Evolutionary conservation across 2,329 filamentous ascomycete genomes (phyloP), one percentile per base, ranked within the genome.

Genomic region (Dactylonectria macrodidyma): DNA sequence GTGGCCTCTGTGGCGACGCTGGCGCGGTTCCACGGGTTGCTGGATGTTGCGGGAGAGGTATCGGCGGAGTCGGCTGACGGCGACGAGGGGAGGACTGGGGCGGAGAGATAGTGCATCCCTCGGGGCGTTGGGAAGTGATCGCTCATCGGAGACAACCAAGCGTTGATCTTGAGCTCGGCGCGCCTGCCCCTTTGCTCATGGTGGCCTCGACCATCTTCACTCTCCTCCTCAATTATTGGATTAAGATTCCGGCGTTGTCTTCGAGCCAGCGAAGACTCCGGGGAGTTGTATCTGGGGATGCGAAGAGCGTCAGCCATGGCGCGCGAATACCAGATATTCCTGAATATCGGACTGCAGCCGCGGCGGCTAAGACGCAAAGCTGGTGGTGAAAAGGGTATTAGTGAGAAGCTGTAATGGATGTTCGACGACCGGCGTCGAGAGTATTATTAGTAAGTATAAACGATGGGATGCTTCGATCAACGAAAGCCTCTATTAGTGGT

Each of bases 101-200:
- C 90, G 46, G 90, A 84, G 77, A 92, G 86, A 77, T 90, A 91
- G 79, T 92, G 85, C 73, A 88, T 83, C 66, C 90, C 91, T 75
- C 90, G 86, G n/a, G 92, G 91, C 9, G 91, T 93, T 48, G 91
- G 92, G 77, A 94, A 94, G 78, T 93, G 87, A 73, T 89, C 88
- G 78, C 86, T 89, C 79, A 85, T 81, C 50, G 88, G 88, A 50
- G 87, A 88, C 50, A 90, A 78, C 88, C 88, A 90, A 69, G 87
- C 85, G 71, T 87, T 83, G 71, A 89, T 86, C 77, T 86, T 88
- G 65, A 88, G 81, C 67, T 79, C 78, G 36, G 68, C 72, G 36
- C 78, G 77, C 57, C 75, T 75, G 59, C 71, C 65, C 58, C 74
- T 75, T 56, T 75, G 73, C 46, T 67, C 63, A 16, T 69, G 68